These are phyloP conservation scores for Pichia cabralensis DNA, from an alignment of 805 yeast genomes.

Conservation along the genomic window DNA sequence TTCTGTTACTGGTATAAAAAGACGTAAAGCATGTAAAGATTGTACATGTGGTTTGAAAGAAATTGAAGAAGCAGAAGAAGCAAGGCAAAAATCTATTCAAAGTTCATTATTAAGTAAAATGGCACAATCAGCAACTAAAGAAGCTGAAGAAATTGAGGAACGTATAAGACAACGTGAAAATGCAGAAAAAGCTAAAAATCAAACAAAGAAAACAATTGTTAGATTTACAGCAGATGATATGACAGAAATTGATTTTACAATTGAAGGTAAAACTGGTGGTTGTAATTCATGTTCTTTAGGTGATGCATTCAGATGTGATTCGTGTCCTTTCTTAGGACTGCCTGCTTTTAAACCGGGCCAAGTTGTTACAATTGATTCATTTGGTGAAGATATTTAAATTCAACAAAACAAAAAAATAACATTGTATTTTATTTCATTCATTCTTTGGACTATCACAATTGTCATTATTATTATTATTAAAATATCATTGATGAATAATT, in stretches of 20 bases:
- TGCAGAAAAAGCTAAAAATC: slow-evolving; percentile 11
- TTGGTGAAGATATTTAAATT: slow-evolving; percentile 62
- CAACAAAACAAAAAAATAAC: no score
- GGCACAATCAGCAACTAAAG: slow-evolving; percentile 42
- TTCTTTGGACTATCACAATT: no score
- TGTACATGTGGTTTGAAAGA: slow-evolving; percentile 97
- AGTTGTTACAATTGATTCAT: slow-evolving; percentile 61
- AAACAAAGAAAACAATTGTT: slow-evolving; percentile 22
- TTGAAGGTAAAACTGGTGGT: slow-evolving; percentile 95
- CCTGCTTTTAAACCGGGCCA: slow-evolving; percentile 99
- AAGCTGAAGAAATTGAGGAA: slow-evolving; percentile 46
- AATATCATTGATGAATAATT: no score
- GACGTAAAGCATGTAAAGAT: slow-evolving; percentile 94
- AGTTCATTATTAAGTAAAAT: slow-evolving; percentile 34
- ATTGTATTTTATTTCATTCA: neutral
- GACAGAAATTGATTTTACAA: slow-evolving; percentile 88
- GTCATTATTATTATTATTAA: no score
- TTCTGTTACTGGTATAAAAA: slow-evolving; percentile 37
- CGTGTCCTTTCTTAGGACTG: slow-evolving; percentile 93
- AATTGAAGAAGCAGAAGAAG: slow-evolving; percentile 58
- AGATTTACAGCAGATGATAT: slow-evolving; percentile 58
- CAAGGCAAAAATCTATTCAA: slow-evolving; percentile 33
- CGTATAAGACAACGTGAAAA: slow-evolving; percentile 26
- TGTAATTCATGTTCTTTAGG: slow-evolving; percentile 97
- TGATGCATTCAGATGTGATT: slow-evolving; percentile 96